A percentile compares a stretch with the other conserved stretches of the same genome.
Evolutionary conservation across 371 early-diverging fungal genomes (phyloP).

Genomic region (Entomophthora muscae): DNA sequence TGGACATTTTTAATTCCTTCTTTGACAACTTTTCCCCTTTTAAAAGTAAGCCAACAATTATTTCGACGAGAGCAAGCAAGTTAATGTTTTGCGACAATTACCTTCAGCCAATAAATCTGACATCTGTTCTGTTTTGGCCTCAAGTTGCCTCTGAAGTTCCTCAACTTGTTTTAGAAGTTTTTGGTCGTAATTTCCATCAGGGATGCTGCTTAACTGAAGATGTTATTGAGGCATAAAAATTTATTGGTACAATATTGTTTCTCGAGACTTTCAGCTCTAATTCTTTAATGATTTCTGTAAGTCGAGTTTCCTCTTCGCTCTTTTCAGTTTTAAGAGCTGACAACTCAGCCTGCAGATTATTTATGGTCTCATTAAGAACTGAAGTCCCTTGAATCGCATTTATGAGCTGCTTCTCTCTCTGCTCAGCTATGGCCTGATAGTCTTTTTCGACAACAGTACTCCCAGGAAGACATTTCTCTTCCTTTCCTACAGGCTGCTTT

Average conservation of each 20-base stretch:
- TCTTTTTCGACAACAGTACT: background rate
- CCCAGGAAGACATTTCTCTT: too few relatives aligned
- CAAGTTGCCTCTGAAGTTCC: constrained; percentile 27
- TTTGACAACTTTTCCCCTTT: constrained; percentile 62
- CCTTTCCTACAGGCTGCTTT: too few relatives aligned
- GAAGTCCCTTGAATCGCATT: background rate
- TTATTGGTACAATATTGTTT: too few relatives aligned
- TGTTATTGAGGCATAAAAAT: too few relatives aligned
- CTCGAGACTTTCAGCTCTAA: background rate
- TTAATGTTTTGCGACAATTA: too few relatives aligned
- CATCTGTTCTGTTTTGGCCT: constrained; percentile 41
- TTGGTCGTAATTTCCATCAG: background rate
- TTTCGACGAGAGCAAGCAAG: too few relatives aligned
- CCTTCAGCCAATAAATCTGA: constrained; percentile 41
- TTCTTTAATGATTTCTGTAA: background rate
- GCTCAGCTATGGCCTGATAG: background rate
- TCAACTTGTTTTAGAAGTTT: constrained; percentile 25
- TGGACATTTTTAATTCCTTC: constrained; percentile 50
- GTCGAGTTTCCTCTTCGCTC: background rate
- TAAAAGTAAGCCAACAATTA: background rate
- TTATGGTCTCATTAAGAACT: constrained; percentile 1
- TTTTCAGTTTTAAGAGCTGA: background rate
- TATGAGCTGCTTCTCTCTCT: constrained; percentile 2
- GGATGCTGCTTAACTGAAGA: background rate
- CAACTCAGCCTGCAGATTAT: background rate